Base-by-base conservation (phyloP, 2,329 filamentous ascomycete genomes). In the Nannizziopsis barbatae region DNA sequence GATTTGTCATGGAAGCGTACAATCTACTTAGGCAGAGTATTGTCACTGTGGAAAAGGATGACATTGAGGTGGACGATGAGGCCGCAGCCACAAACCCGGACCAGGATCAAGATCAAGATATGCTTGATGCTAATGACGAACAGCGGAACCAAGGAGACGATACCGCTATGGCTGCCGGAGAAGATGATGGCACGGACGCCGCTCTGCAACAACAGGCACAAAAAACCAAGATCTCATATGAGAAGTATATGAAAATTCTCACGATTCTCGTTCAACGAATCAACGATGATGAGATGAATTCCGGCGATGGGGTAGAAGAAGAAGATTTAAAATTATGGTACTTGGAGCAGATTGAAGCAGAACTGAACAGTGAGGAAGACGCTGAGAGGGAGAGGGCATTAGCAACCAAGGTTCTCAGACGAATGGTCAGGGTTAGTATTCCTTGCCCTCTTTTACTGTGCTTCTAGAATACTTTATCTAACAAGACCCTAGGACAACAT, bases 21-120 rank as follows among this genome's bases (percentile, higher is more conserved):
- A 87, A 92, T 58, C 76, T 98, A 8, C 77, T 98, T 10, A 76
- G 88, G 37, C 89, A 95, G 68, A 92, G 85, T 65, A 98, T 98
- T 64, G 95, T 98, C 59, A 92, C 85, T 1, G 92, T 98, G 20
- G 92, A 98, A 68, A 92, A 96, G 61, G 92, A 98, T 58, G 92
- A 98, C 59, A 81, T 98, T 12, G 90, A 96, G 61, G 83, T 98
- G 52, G 87, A 95, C 46, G 88, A 89, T 5, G 83, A 86, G 2
- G 83, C 85, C 15, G 52, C 64, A 70, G 50, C 74, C 68, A 38
- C 69, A 61, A 58, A 76, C 7, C 56, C 67, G n/a, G 68, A 68
- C 11, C 71, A 73, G 10, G 73, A 76, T 7, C 56, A 68, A n/a
- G 68, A 68, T 12, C 71, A 73, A 11, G 73, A 75, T 2, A 75